Evolutionary conservation across 2,329 filamentous ascomycete genomes (phyloP), one percentile per base, ranked within the genome.

Genomic region (Botrytis paeoniae): DNA sequence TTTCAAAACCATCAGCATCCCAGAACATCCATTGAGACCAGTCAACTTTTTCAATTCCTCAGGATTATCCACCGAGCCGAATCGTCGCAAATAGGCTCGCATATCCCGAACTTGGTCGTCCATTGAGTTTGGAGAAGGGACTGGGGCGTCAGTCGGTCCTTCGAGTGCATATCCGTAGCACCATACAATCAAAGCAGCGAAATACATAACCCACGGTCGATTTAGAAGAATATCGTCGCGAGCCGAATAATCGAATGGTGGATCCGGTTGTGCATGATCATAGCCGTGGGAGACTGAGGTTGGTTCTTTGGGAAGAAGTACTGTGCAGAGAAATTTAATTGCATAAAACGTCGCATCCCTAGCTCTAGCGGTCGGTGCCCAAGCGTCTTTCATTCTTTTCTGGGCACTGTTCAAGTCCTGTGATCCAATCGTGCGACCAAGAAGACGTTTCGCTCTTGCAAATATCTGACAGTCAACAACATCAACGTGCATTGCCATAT

Each of bases 401-500:
- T 93, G 90, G 4, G 94, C 94, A 69, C 90, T 91, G 75, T 87
- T 90, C 73, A 96, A 91, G 82, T 98, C 96, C 75, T 93, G 89
- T 2, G 89, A 86, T 1, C 93, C 94, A 74, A 98, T 97, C 0
- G 91, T 91, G 64, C 95, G 90, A 35, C 96, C 95, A 6, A 98
- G 88, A 3, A 98, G 87, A 43, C 95, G 88, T 77, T 91, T 93
- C 1, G 95, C 94, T 14, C 95, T 91, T 8, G 95, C 96, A 81
- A 96, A 98, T 76, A 98, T 97, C 82, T 98, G 95, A 79, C 94
- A 95, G 81, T 98, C 95, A n/a, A 97, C 93, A 71, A 98, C 94
- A 80, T 98, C 95, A 37, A 97, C 94, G 80, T 98, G 94, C 88
- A 97, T 97, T 4, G 94, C 94, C 93, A 99, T 98, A 82, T 98